Evolutionary conservation across 345 rosid genomes (phyloP).

Genomic region (Laguncularia racemosa): DNA sequence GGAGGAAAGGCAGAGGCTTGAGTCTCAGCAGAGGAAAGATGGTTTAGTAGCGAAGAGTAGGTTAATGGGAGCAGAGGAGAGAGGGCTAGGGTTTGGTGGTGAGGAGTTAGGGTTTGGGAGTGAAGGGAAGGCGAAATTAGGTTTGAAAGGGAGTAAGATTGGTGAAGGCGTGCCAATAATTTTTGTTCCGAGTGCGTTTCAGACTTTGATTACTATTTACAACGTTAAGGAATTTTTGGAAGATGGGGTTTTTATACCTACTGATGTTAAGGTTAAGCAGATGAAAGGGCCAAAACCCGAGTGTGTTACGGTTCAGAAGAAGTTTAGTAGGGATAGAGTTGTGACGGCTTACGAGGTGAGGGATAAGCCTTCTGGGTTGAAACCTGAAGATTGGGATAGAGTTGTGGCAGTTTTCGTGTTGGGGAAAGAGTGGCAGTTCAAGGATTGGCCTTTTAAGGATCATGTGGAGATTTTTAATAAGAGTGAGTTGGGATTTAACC

Average conservation of each 20-base stretch:
- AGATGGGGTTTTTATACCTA: constrained; percentile 77
- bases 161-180: constrained; percentile 96
- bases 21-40: constrained; percentile 88
- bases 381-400: constrained; percentile 86
- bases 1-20: constrained; percentile 86
- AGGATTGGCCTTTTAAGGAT: constrained; percentile 97
- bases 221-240: constrained; percentile 94
- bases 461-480: constrained; percentile 87
- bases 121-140: constrained; percentile 50
- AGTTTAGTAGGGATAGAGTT: constrained; percentile 87
- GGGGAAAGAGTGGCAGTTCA: constrained; percentile 99
- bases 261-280: constrained; percentile 81
- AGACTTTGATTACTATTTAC: constrained; percentile 79
- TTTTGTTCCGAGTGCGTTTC: constrained; percentile 90
- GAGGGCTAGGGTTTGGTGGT: constrained; percentile 63
- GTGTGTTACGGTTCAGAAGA: constrained; percentile 91
- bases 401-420: constrained; percentile 85
- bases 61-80: constrained; percentile 76
- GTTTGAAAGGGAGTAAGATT: constrained; percentile 64
- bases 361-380: constrained; percentile 81
- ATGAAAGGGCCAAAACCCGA: constrained; percentile 87
- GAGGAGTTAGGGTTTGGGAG: constrained; percentile 57
- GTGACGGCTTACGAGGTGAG: constrained; percentile 92
- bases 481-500: constrained; percentile 41
- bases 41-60: constrained; percentile 90